Percentiles rank a stretch among this genome's conserved stretches.
phyloP scores from a whole-genome alignment of 2,329 filamentous ascomycete genomes.

The Aspergillus unguis region DNA sequence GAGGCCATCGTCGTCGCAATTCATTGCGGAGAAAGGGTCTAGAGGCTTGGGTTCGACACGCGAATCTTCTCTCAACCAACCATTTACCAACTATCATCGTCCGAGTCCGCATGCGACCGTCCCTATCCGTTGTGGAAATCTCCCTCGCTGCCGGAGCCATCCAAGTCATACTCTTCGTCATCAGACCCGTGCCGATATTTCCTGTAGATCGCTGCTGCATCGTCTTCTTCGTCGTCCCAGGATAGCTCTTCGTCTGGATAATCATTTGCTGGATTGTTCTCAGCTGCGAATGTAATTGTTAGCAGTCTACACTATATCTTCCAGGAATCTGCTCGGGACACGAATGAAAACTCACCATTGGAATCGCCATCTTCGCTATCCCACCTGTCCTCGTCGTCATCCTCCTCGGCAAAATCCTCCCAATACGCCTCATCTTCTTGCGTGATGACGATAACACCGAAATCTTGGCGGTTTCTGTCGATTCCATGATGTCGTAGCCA shows the following conservation, averaged over 20 bases:
- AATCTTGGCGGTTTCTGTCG: slow-evolving; percentile 32
- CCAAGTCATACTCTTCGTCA: slow-evolving; percentile 44
- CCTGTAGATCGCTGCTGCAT: slow-evolving; percentile 36
- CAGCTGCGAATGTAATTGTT: slow-evolving; percentile 33
- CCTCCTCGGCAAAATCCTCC: slow-evolving; percentile 55
- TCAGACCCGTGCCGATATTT: slow-evolving; percentile 44
- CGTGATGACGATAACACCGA: slow-evolving; percentile 43
- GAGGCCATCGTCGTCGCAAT: no score
- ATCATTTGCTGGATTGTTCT: slow-evolving; percentile 50
- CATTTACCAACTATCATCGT: slow-evolving; percentile 23
- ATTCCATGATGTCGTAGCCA: slow-evolving; percentile 27
- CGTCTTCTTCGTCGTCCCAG: slow-evolving; percentile 46
- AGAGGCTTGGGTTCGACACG: neutral
- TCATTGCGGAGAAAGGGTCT: neutral
- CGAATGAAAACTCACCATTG: slow-evolving; percentile 45
- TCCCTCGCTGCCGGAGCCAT: slow-evolving; percentile 35
- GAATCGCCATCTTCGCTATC: slow-evolving; percentile 62
- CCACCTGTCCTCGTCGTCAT: slow-evolving; percentile 53
- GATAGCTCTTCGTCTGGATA: slow-evolving; percentile 51
- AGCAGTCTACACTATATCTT: neutral
- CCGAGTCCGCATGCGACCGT: slow-evolving; percentile 28
- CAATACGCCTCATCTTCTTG: slow-evolving; percentile 51
- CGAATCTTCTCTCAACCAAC: neutral
- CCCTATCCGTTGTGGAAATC: slow-evolving; percentile 15
- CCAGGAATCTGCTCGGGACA: neutral